Conservation (phyloP, 2,329 filamentous ascomycete species). For the Pseudophaeomoniella oleicola region DNA sequence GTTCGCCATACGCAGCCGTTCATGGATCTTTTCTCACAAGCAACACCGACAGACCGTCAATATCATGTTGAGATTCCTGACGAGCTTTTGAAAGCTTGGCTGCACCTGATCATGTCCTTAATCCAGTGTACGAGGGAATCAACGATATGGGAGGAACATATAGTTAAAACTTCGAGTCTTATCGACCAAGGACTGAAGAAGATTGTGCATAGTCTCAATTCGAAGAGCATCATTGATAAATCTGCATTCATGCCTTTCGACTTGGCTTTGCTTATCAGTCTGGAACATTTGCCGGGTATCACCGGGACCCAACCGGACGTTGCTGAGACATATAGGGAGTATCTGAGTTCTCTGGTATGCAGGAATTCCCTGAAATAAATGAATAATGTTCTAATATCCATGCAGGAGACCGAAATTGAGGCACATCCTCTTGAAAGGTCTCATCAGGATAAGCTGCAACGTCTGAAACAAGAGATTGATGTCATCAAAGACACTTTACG, state of each 20-base stretch:
- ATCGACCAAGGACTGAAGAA: not conserved
- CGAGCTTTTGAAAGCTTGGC: slow-evolving; percentile 1
- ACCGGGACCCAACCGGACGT: not conserved
- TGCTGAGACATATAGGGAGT: slow-evolving; percentile 1
- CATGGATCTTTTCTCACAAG: not conserved
- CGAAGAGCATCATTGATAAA: not conserved
- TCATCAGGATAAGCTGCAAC: slow-evolving; percentile 1
- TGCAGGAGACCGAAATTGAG: slow-evolving; percentile 1
- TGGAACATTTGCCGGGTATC: not conserved
- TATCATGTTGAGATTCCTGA: slow-evolving; percentile 1
- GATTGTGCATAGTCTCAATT: not conserved
- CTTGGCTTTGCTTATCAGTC: not conserved
- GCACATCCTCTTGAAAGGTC: not conserved
- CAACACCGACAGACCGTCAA: not conserved
- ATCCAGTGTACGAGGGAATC: not conserved
- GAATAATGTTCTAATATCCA: too few species aligned
- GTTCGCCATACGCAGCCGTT: not conserved
- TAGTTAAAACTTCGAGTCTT: not conserved
- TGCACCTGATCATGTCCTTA: slow-evolving; percentile 1
- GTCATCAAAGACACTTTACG: not conserved
- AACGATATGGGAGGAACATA: not conserved
- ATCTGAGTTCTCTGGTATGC: slow-evolving; percentile 1
- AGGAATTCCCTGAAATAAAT: too few species aligned
- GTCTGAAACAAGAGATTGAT: slow-evolving; percentile 1
- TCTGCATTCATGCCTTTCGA: slow-evolving; percentile 1